Base-by-base conservation (phyloP, 495 filamentous ascomycete species). In the Aspergillus wentii region DNA sequence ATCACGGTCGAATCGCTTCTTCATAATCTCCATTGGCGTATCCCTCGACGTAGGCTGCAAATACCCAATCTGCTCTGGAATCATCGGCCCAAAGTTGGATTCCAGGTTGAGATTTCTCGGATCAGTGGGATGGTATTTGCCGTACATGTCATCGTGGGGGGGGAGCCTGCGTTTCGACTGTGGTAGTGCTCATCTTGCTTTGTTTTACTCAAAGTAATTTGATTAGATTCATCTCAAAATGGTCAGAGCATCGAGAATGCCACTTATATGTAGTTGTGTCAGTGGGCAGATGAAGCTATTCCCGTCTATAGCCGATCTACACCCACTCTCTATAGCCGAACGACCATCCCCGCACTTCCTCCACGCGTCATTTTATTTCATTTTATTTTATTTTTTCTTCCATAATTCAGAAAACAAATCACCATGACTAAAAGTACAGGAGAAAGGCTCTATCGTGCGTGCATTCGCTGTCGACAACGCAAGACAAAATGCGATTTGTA, bases 401-500 rank as follows among this genome's bases (percentile, higher is more conserved):
- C n/a, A 26, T 26, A 19, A n/a, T 10, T 8, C n/a, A 14, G 11
- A 14, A 21, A 3, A 33, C 30, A n/a, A n/a, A n/a, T 33, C 9
- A 21, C 36, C 7, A 40, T 40, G 37, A 40, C 37, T 5, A 31
- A 28, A 22, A 40, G 37, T 18, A 22, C 11, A 6, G 29, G 29
- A 1, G 17, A 14, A 10, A 13, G 37, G 6, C 28, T 37, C n/a
- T 47, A 47, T 21, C 44, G 44, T 2, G 44, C 44, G 3, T 47
- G 38, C 28, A 22, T 38, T 13, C 26, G 38, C n/a, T 47, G 44
- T 37, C 26, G 44, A 9, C 35, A 30, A 18, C 38, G 44, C 15
- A 47, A 47, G 30, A 37, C 29, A 3, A 35, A 36, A 38, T 47
- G 44, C 38, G 44, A 47, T 39, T 21, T 42, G 44, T 47, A 25